Evolutionary conservation across 768 basidiomycete genomes (phyloP).

Genomic region (Tulasnella sp.): DNA sequence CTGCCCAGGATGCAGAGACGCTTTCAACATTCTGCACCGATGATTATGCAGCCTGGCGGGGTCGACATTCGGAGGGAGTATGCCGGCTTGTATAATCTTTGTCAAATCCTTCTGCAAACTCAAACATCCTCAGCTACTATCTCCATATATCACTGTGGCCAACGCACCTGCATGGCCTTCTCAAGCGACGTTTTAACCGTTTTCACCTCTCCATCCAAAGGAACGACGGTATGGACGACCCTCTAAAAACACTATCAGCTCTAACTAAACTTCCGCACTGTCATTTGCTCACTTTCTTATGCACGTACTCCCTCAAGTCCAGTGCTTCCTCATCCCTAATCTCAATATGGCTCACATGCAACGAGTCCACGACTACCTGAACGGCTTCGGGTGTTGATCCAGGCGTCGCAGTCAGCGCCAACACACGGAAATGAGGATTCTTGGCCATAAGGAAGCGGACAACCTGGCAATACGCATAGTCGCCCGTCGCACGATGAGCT

Average conservation of each 20-base stretch:
- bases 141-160: no score
- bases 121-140: no score
- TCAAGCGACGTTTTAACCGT: slow-evolving; percentile 55
- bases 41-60: slow-evolving; percentile 58
- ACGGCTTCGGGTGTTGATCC: slow-evolving; percentile 77
- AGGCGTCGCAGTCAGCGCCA: slow-evolving; percentile 93
- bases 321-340: slow-evolving; percentile 84
- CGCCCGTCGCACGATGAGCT: slow-evolving; percentile 87
- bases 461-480: slow-evolving; percentile 79
- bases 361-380: slow-evolving; percentile 76
- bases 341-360: slow-evolving; percentile 92
- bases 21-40: slow-evolving; percentile 37
- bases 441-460: slow-evolving; percentile 85
- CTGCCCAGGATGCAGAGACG: no score
- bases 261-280: neutral
- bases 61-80: slow-evolving; percentile 44
- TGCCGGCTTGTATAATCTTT: slow-evolving; percentile 27
- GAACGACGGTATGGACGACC: slow-evolving; percentile 65
- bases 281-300: slow-evolving; percentile 56
- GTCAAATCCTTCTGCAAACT: no score
- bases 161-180: slow-evolving; percentile 55
- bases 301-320: slow-evolving; percentile 74
- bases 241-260: slow-evolving; percentile 34
- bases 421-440: slow-evolving; percentile 83
- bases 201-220: slow-evolving; percentile 53